Percentiles rank a stretch among this genome's conserved stretches.
Evolutionary conservation across 257 asterid genomes (phyloP).

Genomic region (Verbascum thapsus): DNA sequence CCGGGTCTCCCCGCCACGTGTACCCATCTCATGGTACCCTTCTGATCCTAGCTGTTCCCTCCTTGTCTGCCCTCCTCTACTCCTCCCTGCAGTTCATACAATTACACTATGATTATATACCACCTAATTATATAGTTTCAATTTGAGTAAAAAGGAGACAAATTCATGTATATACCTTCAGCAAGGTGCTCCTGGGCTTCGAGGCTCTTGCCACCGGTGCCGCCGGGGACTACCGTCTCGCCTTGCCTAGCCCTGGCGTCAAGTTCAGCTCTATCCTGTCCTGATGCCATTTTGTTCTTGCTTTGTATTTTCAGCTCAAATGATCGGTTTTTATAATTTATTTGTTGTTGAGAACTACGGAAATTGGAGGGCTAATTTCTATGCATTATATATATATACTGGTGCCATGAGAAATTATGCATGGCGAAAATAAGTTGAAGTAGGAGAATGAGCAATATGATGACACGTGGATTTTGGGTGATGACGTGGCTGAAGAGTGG

Average conservation of each 20-base stretch:
- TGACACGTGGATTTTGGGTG: conserved; percentile 33
- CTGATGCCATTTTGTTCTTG: conserved; percentile 45
- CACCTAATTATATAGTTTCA: too few species aligned
- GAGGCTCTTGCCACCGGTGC: conserved; percentile 84
- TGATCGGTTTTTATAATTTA: too few species aligned
- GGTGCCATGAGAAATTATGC: background rate
- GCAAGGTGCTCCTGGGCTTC: conserved; percentile 81
- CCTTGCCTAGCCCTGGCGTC: conserved; percentile 71
- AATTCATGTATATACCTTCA: conserved; percentile 39
- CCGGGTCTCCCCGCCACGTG: conserved; percentile 67
- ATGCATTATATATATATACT: background rate
- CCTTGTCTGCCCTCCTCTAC: conserved; percentile 75
- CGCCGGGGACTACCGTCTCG: conserved; percentile 80
- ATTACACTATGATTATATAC: too few species aligned
- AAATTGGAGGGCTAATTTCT: too few species aligned
- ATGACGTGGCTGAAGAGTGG: conserved; percentile 31
- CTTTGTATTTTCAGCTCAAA: too few species aligned
- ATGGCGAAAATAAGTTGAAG: background rate
- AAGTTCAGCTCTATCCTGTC: conserved; percentile 48
- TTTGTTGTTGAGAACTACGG: too few species aligned
- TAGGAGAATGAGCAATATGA: background rate
- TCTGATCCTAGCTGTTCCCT: conserved; percentile 68
- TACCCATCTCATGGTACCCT: conserved; percentile 73
- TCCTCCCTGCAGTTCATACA: conserved; percentile 42
- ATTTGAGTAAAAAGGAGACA: background rate